Evolutionary conservation across 208 protist genomes (phyloP).

Genomic region (Leptomonas seymouri): DNA sequence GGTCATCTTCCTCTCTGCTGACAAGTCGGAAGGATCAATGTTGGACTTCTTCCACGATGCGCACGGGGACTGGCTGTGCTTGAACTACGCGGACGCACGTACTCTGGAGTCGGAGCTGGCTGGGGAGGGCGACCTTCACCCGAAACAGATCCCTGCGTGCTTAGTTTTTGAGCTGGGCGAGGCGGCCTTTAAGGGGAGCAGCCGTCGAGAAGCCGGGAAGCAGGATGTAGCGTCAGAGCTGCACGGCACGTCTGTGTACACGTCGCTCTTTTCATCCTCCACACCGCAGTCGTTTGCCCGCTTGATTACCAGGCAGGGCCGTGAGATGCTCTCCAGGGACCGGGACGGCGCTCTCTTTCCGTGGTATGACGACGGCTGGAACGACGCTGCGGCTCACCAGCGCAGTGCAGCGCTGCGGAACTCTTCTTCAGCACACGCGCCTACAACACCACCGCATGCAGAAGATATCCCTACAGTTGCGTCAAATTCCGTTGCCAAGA

Average conservation of each 20-base stretch:
- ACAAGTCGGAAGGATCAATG: conserved; percentile 45
- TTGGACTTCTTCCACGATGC: conserved; percentile 52
- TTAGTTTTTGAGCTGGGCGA: conserved; percentile 6
- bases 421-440: background rate
- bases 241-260: background rate
- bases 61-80: conserved; percentile 36
- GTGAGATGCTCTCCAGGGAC: conserved; percentile 11
- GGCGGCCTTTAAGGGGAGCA: background rate
- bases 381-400: background rate
- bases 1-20: conserved; percentile 63
- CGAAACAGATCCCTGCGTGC: conserved; percentile 7
- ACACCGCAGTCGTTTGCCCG: conserved; percentile 1
- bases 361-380: conserved; percentile 18
- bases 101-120: conserved; percentile 3
- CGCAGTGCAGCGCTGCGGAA: background rate
- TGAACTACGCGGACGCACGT: conserved; percentile 14
- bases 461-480: background rate
- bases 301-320: conserved; percentile 6
- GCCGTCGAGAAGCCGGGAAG: background rate
- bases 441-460: background rate
- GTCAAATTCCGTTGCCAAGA: background rate
- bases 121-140: background rate
- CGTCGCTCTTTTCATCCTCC: background rate
- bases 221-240: background rate
- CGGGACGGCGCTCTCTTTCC: conserved; percentile 5